Base-by-base conservation (phyloP, 441 rosid genomes). In the Dalechampia spathulata region DNA sequence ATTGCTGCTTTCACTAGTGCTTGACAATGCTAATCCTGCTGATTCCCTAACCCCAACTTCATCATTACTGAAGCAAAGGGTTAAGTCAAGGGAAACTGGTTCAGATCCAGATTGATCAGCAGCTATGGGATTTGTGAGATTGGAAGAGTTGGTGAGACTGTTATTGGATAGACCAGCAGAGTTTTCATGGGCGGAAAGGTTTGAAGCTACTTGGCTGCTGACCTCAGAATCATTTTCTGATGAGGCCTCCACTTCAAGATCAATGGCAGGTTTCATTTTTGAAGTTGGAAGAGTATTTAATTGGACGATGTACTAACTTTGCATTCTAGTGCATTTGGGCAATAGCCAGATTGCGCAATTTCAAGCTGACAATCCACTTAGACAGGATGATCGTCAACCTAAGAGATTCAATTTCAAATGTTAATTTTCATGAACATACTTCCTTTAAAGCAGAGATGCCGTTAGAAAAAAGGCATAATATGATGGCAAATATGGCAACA, bases 181-280 rank as follows among this genome's bases (percentile, higher is more conserved):
- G 20, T 41, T 39, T 65, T 67, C 79, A 22, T 67, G 81, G 58
- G 44, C 55, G 48, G 85, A 80, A 60, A 80, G 62, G 73, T 75
- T 83, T 45, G 94, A 83, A 22, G 81, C 94, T 7, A 85, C 90
- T 68, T 83, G 90, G 62, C 81, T 79, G 67, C 72, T 53, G 40
- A 75, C 65, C 23, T 79, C 86, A 0, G 85, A 78, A 61, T 70
- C 80, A 49, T 70, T 71, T 68, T 78, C 87, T 3, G 77, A 74
- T 39, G 58, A 51, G 63, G 81, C 81, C 63, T 77, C 87, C 46
- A 71, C 52, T 68, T 83, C 83, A 47, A 85, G 82, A 68, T 81
- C 80, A 45, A 81, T 44, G 53, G 54, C 61, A 2, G 78, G 77
- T 58, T 65, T 75, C 90, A 85, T 85, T 63, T n/a, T 50, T 70